Conservation (phyloP, 2,329 filamentous ascomycete species). For the Xylaria sp. region DNA sequence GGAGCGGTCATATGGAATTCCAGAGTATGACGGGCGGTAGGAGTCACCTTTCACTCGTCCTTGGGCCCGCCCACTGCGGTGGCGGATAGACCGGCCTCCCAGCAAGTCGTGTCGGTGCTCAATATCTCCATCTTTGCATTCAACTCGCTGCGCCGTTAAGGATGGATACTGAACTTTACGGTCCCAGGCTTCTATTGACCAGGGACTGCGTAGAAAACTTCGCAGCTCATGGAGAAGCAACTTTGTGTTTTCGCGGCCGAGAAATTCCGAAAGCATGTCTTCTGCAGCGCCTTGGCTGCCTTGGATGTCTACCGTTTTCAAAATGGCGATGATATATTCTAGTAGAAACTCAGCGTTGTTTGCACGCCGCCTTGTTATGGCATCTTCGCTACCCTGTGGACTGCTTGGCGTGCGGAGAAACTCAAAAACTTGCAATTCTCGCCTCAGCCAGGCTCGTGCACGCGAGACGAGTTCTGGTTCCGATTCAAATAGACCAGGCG, state of each 20-base stretch:
- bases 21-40: constrained; percentile 41
- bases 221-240: constrained; percentile 88
- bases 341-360: constrained; percentile 85
- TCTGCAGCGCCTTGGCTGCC: constrained; percentile 82
- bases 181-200: constrained; percentile 82
- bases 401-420: constrained; percentile 64
- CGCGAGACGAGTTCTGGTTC: constrained; percentile 77
- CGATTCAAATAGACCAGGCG: constrained; percentile 70
- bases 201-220: constrained; percentile 85
- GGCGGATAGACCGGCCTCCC: constrained; percentile 12
- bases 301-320: constrained; percentile 85
- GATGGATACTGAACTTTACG: constrained; percentile 74
- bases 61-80: constrained; percentile 16
- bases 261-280: constrained; percentile 79
- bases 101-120: constrained; percentile 1
- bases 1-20: constrained; percentile 14
- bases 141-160: constrained; percentile 21
- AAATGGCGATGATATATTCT: constrained; percentile 84
- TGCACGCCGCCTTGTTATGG: constrained; percentile 56
- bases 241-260: constrained; percentile 77
- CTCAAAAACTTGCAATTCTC: constrained; percentile 85
- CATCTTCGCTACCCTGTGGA: constrained; percentile 38
- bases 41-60: constrained; percentile 38
- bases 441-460: constrained; percentile 81
- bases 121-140: constrained; percentile 12